Percentiles rank a stretch among this genome's conserved stretches.
Evolutionary conservation across 352 stramenopile species (phyloP).

Genomic region (Globisporangium spiculum): DNA sequence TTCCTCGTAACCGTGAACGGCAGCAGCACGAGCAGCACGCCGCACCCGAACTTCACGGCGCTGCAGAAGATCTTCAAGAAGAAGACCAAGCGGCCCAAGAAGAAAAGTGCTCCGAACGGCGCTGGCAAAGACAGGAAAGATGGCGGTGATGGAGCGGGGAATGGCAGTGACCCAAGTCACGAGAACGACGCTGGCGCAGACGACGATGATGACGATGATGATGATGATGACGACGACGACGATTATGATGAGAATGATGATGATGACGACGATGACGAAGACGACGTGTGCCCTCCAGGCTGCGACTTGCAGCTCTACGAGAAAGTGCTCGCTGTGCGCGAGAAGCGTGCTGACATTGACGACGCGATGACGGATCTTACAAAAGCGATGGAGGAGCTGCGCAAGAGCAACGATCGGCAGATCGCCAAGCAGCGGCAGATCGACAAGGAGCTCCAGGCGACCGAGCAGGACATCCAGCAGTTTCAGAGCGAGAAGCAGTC

Average conservation of each 20-base stretch:
- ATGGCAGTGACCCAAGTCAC: conserved; percentile 27
- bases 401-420: conserved; percentile 83
- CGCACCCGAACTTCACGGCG: conserved; percentile 61
- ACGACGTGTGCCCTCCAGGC: conserved; percentile 87
- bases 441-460: conserved; percentile 89
- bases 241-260: conserved; percentile 88
- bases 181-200: conserved; percentile 68
- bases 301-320: conserved; percentile 92
- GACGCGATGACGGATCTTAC: conserved; percentile 84
- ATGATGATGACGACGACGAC: conserved; percentile 68
- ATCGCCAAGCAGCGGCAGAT: conserved; percentile 84
- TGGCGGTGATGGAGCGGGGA: conserved; percentile 25
- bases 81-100: conserved; percentile 91
- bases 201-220: conserved; percentile 70
- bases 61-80: conserved; percentile 91
- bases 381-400: conserved; percentile 88
- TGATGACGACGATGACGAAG: conserved; percentile 90
- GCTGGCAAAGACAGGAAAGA: conserved; percentile 40
- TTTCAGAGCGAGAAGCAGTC: conserved; percentile 95
- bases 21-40: conserved; percentile 24
- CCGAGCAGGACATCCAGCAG: conserved; percentile 84
- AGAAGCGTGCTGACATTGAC: conserved; percentile 90
- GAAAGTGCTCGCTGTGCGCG: conserved; percentile 88
- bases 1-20: conserved; percentile 74
- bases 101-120: conserved; percentile 30